These are phyloP conservation scores for Leccinum variicolor DNA, from an alignment of 768 basidiomycete species.

Conservation along the genomic window DNA sequence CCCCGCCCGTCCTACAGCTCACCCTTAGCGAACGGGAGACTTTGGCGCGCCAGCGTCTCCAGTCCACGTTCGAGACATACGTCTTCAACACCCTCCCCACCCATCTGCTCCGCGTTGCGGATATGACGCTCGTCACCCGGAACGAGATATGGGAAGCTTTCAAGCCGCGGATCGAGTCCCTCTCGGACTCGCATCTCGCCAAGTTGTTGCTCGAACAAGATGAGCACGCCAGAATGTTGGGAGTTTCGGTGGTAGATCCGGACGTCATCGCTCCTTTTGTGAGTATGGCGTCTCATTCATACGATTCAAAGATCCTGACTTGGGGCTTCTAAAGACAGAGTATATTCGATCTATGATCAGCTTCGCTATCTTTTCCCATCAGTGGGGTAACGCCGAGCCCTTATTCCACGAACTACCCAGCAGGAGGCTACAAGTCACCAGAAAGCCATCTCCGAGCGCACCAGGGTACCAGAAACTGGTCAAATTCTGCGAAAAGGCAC, in stretches of 20 bases:
- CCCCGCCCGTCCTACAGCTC: constrained; percentile 14
- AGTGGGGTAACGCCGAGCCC: constrained; percentile 24
- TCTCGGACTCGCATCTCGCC: constrained; percentile 21
- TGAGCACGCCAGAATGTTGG: constrained; percentile 20
- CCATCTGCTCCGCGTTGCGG: constrained; percentile 20
- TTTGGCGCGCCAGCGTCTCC: constrained; percentile 20
- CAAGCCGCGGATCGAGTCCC: constrained; percentile 16
- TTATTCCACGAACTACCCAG: constrained; percentile 21
- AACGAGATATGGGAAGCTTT: constrained; percentile 21
- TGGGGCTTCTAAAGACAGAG: constrained; percentile 8
- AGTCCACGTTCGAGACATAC: constrained; percentile 21
- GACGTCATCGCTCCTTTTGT: constrained; percentile 20
- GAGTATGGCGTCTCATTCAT: not conserved
- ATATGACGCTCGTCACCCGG: constrained; percentile 21
- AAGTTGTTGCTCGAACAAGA: constrained; percentile 19
- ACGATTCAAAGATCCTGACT: not conserved
- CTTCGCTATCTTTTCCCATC: constrained; percentile 27
- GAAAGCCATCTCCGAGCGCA: constrained; percentile 13
- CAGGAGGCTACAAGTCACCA: constrained; percentile 12
- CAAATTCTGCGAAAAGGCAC: constrained; percentile 27
- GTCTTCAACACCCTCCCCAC: constrained; percentile 26
- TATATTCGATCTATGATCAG: constrained; percentile 17
- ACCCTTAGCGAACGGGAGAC: constrained; percentile 22
- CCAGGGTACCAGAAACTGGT: constrained; percentile 24
- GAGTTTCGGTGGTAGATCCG: constrained; percentile 17